phyloP scores from a whole-genome alignment of 768 basidiomycete species.

The Suillus subaureus region DNA sequence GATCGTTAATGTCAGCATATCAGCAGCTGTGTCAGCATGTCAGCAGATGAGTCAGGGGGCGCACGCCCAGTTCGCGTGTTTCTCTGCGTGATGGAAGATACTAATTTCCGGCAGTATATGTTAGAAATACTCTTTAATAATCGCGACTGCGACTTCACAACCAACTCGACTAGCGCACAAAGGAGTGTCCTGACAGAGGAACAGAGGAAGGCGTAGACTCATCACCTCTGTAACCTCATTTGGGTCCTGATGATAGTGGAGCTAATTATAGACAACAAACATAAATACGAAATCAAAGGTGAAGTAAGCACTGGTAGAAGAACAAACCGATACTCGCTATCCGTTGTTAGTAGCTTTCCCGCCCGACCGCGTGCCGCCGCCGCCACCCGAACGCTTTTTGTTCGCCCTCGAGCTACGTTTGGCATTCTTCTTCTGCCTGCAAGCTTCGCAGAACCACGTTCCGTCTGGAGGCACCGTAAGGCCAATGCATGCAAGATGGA shows the following conservation, averaged over 20 bases:
- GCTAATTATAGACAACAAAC: conserved; percentile 4
- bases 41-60: background rate
- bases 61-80: too few relatives aligned
- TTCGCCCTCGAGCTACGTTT: conserved; percentile 54
- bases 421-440: conserved; percentile 53
- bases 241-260: background rate
- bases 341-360: conserved; percentile 33
- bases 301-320: background rate
- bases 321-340: conserved; percentile 17
- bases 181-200: too few relatives aligned
- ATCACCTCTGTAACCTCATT: background rate
- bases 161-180: too few relatives aligned
- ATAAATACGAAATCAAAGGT: conserved; percentile 1
- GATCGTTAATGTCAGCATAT: background rate
- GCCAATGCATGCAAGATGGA: conserved; percentile 78
- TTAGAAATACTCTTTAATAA: background rate
- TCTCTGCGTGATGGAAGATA: too few relatives aligned
- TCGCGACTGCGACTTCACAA: background rate
- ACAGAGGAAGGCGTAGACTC: too few relatives aligned
- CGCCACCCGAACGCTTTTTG: conserved; percentile 45
- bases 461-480: conserved; percentile 68
- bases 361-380: conserved; percentile 25
- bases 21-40: background rate
- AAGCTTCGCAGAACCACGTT: conserved; percentile 75
- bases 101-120: too few relatives aligned